Conservation (phyloP, 2,329 filamentous ascomycete species). For the Niveomyces coronatus region DNA sequence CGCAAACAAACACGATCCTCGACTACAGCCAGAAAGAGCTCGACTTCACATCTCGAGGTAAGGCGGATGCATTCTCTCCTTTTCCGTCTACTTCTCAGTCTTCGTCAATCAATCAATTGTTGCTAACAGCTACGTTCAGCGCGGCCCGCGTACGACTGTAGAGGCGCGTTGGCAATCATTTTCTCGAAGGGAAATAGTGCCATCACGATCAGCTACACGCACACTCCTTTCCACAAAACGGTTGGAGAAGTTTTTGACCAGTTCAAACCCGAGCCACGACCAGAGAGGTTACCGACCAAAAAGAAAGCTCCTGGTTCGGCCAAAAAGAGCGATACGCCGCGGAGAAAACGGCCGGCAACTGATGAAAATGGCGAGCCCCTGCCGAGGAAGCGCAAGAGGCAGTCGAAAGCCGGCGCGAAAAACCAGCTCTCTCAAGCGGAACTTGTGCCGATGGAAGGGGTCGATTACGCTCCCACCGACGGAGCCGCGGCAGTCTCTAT, state of each 20-base stretch:
- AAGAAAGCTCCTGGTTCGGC: conserved; percentile 15
- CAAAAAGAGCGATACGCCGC: conserved; percentile 4
- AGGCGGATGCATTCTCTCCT: not conserved
- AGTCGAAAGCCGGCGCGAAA: conserved; percentile 2
- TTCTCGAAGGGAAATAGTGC: conserved; percentile 37
- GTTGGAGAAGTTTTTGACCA: conserved; percentile 39
- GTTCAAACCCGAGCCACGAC: conserved; percentile 34
- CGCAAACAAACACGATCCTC: conserved; percentile 30
- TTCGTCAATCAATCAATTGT: not conserved
- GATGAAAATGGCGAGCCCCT: not conserved
- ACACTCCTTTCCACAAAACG: conserved; percentile 46
- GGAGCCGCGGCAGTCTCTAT: not conserved
- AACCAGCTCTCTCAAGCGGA: conserved; percentile 7
- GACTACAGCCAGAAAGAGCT: conserved; percentile 39
- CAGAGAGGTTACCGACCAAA: conserved; percentile 12
- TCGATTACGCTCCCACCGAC: not conserved
- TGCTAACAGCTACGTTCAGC: conserved; percentile 24
- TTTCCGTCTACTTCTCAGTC: conserved; percentile 3
- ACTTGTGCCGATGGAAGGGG: conserved; percentile 3
- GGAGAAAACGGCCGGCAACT: conserved; percentile 2
- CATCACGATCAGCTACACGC: conserved; percentile 44
- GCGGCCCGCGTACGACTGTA: conserved; percentile 50
- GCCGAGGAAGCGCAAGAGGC: conserved; percentile 2
- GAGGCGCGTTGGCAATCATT: conserved; percentile 37
- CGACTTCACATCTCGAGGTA: conserved; percentile 19